Base-by-base conservation (phyloP, 768 basidiomycete genomes). In the Suillus variegatus region DNA sequence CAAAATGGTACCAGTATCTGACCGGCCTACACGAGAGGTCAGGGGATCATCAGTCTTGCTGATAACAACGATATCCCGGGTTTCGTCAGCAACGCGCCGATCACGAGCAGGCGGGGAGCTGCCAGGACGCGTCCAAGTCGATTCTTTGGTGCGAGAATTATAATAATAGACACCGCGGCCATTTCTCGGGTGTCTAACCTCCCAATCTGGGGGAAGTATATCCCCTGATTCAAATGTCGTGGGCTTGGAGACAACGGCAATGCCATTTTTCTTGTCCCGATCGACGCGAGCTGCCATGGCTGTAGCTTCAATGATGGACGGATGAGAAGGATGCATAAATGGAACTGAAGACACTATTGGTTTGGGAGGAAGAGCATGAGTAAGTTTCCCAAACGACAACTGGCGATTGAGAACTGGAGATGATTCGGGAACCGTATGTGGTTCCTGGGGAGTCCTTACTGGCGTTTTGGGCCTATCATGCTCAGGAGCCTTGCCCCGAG, bases 301-400 rank as follows among this genome's bases (percentile, higher is more conserved):
- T 69, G 86, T 86, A 66, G 86, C 87, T 69, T 85, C 83, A 71
- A 86, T 85, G 70, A 86, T 85, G 62, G 83, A 85, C 61, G 85
- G 82, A 67, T 86, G 82, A 73, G 86, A 84, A 56, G 85, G 82
- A 68, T 86, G 80, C 60, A 86, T 74, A 72, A 83, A 85, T 64
- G 84, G 82, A 60, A 85, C 82, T 67, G 70, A 81, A 54, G 82
- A 78, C 54, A 83, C 78, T 40, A 84, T 79, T 55, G 89, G 89
- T 75, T 90, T 91, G 4, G 89, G 85, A 22, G 89, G 89, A 20
- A 91, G 79, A 36, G 88, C 87, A 71, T 91, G 89, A n/a, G 82
- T 86, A 55, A 89, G 73, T 60, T 84, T 80, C 55, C 79, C 76
- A 62, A 78, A 69, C 32, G 77, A 65, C 20, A 62, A 70, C 32